phyloP scores from a whole-genome alignment of 257 asterid genomes.

The Eucommia ulmoides region DNA sequence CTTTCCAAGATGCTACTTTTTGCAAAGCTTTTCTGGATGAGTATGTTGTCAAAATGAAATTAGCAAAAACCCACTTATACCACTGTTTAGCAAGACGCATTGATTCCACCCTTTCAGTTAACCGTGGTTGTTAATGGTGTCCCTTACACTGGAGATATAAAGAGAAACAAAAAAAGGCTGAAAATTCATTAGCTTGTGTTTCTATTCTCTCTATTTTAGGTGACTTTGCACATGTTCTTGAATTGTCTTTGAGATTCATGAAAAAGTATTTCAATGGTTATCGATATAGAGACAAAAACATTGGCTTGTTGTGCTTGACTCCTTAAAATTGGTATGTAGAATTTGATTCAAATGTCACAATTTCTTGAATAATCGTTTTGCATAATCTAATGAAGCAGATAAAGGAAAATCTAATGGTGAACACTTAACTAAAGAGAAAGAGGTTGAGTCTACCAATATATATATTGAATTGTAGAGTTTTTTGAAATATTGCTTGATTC shows the following conservation, averaged over 20 bases:
- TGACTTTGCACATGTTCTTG: slow-evolving; percentile 2
- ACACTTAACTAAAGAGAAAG: slow-evolving; percentile 18
- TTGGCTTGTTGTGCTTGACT: neutral
- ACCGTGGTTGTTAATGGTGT: slow-evolving; percentile 25
- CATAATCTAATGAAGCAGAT: slow-evolving; percentile 4
- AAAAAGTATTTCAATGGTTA: neutral
- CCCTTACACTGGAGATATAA: slow-evolving; percentile 30
- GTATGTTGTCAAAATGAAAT: slow-evolving; percentile 31
- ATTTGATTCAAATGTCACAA: slow-evolving; percentile 20
- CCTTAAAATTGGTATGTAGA: slow-evolving; percentile 15
- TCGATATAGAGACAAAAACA: neutral
- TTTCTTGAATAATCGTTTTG: slow-evolving; percentile 22
- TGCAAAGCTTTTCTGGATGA: slow-evolving; percentile 47
- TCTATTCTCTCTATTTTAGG: slow-evolving; percentile 45
- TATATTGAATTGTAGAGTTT: neutral
- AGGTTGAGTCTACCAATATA: too few species aligned
- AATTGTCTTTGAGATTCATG: neutral
- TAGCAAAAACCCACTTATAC: slow-evolving; percentile 22
- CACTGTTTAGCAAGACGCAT: slow-evolving; percentile 15
- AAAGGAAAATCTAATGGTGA: neutral
- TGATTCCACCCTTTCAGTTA: slow-evolving; percentile 30
- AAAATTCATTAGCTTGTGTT: slow-evolving; percentile 54
- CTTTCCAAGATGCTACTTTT: slow-evolving; percentile 29
- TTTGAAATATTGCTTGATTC: neutral
- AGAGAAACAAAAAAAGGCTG: slow-evolving; percentile 53